Conservation (phyloP, 2,329 filamentous ascomycete species). For the Ceratocystis harringtonii region DNA sequence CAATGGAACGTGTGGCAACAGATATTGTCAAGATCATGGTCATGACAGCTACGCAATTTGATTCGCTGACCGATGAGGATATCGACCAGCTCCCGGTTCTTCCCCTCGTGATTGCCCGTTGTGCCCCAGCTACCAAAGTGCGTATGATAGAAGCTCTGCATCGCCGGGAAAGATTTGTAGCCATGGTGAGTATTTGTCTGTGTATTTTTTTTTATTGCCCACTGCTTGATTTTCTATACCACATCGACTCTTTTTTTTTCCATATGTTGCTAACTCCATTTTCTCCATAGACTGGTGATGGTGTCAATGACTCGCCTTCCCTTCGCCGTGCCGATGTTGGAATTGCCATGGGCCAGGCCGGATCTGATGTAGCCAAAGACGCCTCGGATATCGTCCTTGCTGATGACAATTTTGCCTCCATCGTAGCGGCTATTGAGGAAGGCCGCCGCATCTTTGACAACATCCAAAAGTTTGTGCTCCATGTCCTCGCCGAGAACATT, state of each 20-base stretch:
- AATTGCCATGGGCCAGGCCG: conserved; percentile 50
- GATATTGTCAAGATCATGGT: conserved; percentile 44
- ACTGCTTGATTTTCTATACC: neutral
- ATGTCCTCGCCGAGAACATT: conserved; percentile 55
- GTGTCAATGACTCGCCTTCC: conserved; percentile 59
- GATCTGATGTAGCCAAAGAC: conserved; percentile 49
- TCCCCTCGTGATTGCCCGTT: conserved; percentile 54
- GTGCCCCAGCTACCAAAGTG: conserved; percentile 55
- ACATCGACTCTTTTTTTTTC: neutral
- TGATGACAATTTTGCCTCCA: conserved; percentile 60
- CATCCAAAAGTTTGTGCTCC: conserved; percentile 60
- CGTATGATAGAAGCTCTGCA: conserved; percentile 61
- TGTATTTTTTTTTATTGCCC: neutral
- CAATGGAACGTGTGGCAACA: conserved; percentile 34
- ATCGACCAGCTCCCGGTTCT: conserved; percentile 49
- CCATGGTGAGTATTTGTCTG: conserved; percentile 36
- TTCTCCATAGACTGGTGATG: conserved; percentile 43
- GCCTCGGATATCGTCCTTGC: conserved; percentile 54
- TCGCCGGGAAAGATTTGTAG: conserved; percentile 47
- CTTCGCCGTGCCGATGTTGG: conserved; percentile 56
- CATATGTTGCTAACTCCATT: neutral
- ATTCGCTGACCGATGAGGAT: conserved; percentile 45
- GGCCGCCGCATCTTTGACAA: conserved; percentile 60
- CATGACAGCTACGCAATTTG: conserved; percentile 50
- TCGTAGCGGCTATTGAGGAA: conserved; percentile 56